phyloP scores from a whole-genome alignment of 768 basidiomycete genomes.

The Hemileccinum rubropunctum region DNA sequence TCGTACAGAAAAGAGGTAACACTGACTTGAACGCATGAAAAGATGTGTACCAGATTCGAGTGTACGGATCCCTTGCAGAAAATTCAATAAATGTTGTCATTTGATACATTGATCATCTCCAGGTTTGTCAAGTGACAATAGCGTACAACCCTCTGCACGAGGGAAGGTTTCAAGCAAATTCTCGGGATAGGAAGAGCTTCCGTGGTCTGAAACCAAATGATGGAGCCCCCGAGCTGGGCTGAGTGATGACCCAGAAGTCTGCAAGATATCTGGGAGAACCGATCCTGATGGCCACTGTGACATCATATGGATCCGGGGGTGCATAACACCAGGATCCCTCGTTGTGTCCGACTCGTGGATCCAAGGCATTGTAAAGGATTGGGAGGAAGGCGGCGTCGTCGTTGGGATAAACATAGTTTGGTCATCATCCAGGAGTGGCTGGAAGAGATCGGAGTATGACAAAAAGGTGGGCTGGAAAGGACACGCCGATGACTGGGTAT shows the following conservation, averaged over 20 bases:
- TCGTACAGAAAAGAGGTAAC: background rate
- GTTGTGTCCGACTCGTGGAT: background rate
- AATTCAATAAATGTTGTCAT: background rate
- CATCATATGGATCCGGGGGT: constrained; percentile 1
- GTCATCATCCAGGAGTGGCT: constrained; percentile 4
- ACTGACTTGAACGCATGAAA: background rate
- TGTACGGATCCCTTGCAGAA: background rate
- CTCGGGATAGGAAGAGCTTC: constrained; percentile 1
- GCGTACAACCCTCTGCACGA: constrained; percentile 3
- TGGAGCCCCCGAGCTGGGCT: background rate
- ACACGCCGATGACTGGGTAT: background rate
- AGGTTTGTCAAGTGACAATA: constrained; percentile 3
- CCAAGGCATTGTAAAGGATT: background rate
- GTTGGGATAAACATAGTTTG: background rate
- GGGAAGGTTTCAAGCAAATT: background rate
- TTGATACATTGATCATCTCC: background rate
- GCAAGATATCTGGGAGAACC: background rate
- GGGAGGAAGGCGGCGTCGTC: background rate
- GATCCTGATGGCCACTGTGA: constrained; percentile 3
- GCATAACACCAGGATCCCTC: background rate
- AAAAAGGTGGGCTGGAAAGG: background rate
- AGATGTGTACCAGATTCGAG: background rate
- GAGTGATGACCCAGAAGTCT: background rate
- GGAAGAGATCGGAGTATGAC: background rate
- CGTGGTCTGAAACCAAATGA: constrained; percentile 4